Base-by-base conservation (phyloP, 331 rosid genomes). In the Dryas integrifolia region DNA sequence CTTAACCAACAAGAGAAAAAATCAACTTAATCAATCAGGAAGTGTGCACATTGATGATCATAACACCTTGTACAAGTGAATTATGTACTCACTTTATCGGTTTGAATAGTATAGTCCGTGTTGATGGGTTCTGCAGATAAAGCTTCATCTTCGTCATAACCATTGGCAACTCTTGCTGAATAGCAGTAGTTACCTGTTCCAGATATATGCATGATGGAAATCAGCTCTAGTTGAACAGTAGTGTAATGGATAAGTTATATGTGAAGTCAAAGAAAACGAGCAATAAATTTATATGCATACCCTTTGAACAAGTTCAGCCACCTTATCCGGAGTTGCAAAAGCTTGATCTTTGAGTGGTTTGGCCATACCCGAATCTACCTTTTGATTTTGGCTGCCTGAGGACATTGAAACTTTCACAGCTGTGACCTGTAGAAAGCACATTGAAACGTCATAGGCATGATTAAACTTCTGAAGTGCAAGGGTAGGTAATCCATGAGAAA, bases 301-400 rank as follows among this genome's bases (percentile, higher is more conserved):
- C 99, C 88, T 95, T 69, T 88, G 90, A 83, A 85, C 86, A 79
- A 92, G 86, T 85, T 92, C 99, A 21, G 96, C 93, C 76, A 95
- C 99, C 81, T 92, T 92, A 78, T 95, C 99, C 2, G 96, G 98
- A 76, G 88, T 86, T 72, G 99, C 98, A 80, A 95, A 95, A 68
- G 99, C 99, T 80, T 92, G 99, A 73, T 84, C 90, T 82, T 83
- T 92, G 44, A 95, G 80, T 74, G 98, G 96, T 83, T 86, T 95
- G 81, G 95, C 77, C 92, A 89, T 83, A 75, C 21, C 83, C 8
- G 92, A 87, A 59, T 89, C 96, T 43, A 65, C 82, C 86, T 84
- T 94, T 74, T 80, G 97, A 82, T 81, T 91, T 79, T 87, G 97
- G 66, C 79, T 83, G 73, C 91, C 92, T 2, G 92, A 77, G 55